Conservation (phyloP, 129 eudicot genomes). For the Dittrichia graveolens region DNA sequence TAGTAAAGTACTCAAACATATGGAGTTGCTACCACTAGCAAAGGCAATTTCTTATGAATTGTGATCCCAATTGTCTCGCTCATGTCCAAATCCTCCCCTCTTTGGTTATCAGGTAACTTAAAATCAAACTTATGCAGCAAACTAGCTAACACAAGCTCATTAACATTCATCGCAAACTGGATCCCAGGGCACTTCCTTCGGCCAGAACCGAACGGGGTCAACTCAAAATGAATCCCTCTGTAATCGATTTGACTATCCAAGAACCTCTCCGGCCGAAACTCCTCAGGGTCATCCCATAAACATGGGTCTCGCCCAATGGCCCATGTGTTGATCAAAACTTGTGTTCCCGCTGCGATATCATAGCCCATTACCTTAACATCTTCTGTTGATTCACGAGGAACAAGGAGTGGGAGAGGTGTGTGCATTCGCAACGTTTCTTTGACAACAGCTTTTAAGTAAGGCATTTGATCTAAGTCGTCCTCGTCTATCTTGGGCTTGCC, state of each 20-base stretch:
- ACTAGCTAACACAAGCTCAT: constrained; percentile 14
- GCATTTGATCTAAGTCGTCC: constrained; percentile 23
- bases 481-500: constrained; percentile 18
- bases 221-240: constrained; percentile 35
- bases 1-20: background rate
- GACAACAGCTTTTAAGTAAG: constrained; percentile 27
- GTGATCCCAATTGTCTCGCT: background rate
- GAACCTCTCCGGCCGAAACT: constrained; percentile 32
- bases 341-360: constrained; percentile 10
- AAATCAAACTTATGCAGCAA: constrained; percentile 24
- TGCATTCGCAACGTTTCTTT: constrained; percentile 36
- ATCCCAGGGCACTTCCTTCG: constrained; percentile 34
- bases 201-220: constrained; percentile 40
- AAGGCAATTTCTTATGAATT: background rate
- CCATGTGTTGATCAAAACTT: constrained; percentile 21
- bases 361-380: constrained; percentile 25
- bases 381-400: constrained; percentile 18
- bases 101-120: background rate
- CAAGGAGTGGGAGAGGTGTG: constrained; percentile 23
- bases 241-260: constrained; percentile 17
- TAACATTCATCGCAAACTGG: constrained; percentile 20
- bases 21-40: constrained; percentile 8
- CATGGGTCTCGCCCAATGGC: constrained; percentile 27
- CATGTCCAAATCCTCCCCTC: background rate
- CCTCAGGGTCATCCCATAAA: constrained; percentile 19